Base-by-base conservation (phyloP, 2,329 filamentous ascomycete genomes). In the Amphichorda felina region DNA sequence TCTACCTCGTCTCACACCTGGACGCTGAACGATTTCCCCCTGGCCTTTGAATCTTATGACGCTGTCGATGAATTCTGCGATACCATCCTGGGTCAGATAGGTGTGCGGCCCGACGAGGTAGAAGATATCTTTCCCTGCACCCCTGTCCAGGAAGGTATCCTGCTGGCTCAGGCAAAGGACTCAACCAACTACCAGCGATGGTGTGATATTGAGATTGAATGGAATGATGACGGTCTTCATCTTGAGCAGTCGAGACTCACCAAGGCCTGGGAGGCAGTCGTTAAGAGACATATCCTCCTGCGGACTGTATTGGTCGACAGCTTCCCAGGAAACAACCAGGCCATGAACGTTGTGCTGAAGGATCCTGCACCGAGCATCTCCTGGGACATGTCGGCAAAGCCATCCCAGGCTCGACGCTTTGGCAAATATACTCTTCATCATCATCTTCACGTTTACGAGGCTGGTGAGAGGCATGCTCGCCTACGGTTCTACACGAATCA, bases 101-200 rank as follows among this genome's bases (percentile, higher is more conserved):
- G n/a, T 9, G 15, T 21, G 14, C 4, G n/a, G 4, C 8, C 11
- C 5, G 24, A 27, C 14, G 45, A 38, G 6, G 27, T 49, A 10
- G 47, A 53, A 21, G 51, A 56, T 32, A 38, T 52, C 2, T 56
- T 49, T 24, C 55, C 54, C 2, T 53, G 49, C 38, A 45, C 51
- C 4, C 42, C 49, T 1, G 38, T 55, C 14, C 54, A 56, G 32
- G 48, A 51, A 36, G 50, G 50, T 5, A 45, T 59, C 10, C 40
- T 59, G 28, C 45, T 50, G 2, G 35, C 54, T 2, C 46, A 54
- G 14, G 35, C 41, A 25, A 46, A 46, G 17, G 36, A 43, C 4
- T n/a, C 40, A 6, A 48, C 46, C 4, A 45, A 44, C 4, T 59
- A 59, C 31, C 31, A 24, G 10, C 17, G 31, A 21, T 33, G 31